Base-by-base conservation (phyloP, 257 asterid species). In the Cordia subcordata region DNA sequence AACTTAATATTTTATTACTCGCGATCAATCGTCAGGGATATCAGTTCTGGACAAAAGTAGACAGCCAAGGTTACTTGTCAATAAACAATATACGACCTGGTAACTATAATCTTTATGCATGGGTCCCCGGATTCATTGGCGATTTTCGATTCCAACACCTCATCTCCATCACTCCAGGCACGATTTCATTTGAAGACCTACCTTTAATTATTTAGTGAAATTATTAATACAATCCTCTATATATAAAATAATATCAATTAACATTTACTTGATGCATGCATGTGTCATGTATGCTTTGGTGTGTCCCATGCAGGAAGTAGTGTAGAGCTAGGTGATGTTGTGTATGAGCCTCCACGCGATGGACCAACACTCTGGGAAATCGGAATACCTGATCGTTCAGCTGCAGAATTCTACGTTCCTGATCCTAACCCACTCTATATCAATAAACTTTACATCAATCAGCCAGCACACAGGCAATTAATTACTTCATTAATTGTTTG, bases 341-440 rank as follows among this genome's bases (percentile, higher is more conserved):
- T 81, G 3, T 88, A 64, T n/a, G 40, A 60, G 63, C 91, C 91
- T 60, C 88, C 83, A 1, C 80, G 94, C 57, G 81, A 86, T 13
- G 98, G 98, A 51, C 89, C 96, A 8, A 90, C 96, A 0, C 57
- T 85, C 44, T 90, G 96, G 98, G 98, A 90, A 73, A 87, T 90
- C 16, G 98, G 98, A 49, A 20, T 80, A 17, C 98, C 98, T 8
- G 94, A 90, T 73, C 98, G 96, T 18, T 54, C 94, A 58, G 95
- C 96, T 68, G 94, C 86, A 35, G 89, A 87, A 72, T 90, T 69
- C 67, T 85, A 70, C 17, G 75, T 77, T 49, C 98, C 98, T 23
- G 96, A 91, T 61, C 98, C 98, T 18, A 75, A 85, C 50, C 95
- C 95, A 0, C 68, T 33, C 58, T 83, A 78, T 49, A 58, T 82